Percentiles rank a stretch among this genome's conserved stretches.
Conservation (phyloP, 805 yeast genomes). For the Yarrowia osloensis region DNA sequence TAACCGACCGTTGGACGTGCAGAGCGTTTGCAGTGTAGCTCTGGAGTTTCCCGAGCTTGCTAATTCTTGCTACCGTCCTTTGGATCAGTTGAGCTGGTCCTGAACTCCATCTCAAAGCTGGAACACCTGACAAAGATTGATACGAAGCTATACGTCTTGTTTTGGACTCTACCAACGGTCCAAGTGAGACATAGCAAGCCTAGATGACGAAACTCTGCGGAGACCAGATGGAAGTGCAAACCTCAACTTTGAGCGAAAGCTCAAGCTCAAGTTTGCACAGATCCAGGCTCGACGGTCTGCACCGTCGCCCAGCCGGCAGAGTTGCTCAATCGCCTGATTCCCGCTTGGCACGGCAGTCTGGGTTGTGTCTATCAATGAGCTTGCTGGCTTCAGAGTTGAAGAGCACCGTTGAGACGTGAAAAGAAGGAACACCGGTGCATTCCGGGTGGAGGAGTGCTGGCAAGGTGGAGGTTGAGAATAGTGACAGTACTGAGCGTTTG, state of each 20-base stretch:
- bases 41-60: too few relatives aligned
- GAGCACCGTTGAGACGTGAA: not conserved
- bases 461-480: not conserved
- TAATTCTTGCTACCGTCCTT: too few relatives aligned
- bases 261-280: not conserved
- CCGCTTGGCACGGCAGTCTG: not conserved
- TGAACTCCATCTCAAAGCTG: too few relatives aligned
- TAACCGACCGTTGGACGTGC: not conserved
- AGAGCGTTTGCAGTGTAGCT: too few relatives aligned
- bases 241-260: not conserved
- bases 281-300: too few relatives aligned
- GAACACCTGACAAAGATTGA: too few relatives aligned
- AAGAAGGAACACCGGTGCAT: not conserved
- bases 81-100: too few relatives aligned
- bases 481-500: too few relatives aligned
- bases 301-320: too few relatives aligned
- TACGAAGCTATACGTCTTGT: not conserved
- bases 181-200: not conserved
- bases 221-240: not conserved
- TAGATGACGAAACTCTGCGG: too few relatives aligned
- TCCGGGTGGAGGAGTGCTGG: not conserved
- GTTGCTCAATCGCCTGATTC: not conserved
- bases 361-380: not conserved
- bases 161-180: not conserved
- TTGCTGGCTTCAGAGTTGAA: not conserved